Evolutionary conservation across 768 basidiomycete species (phyloP), one percentile per base, ranked within the genome.

Genomic region (Tulasnella sp.): DNA sequence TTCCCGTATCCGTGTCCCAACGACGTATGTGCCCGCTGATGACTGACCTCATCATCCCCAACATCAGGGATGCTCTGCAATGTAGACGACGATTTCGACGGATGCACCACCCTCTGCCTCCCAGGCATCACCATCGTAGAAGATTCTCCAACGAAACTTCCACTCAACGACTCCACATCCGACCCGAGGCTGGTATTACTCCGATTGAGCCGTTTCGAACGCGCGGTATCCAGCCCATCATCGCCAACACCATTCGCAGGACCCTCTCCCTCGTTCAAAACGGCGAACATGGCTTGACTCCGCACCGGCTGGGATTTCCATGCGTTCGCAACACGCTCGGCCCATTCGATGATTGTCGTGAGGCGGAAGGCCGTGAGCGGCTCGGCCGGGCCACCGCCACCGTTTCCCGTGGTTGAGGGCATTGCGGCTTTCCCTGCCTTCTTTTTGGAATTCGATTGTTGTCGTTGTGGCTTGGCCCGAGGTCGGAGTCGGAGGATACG

Each of bases 401-500:
- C 45, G 45, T 48, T 10, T 48, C 8, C 41, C n/a, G n/a, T 27
- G 34, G 34, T 38, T 38, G 7, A 41, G 41, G 29, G 3, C 10
- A 24, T 11, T 9, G 27, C 55, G 38, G 55, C 10, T 13, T 23
- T 15, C 2, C 53, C 26, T 30, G 29, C 29, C 23, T 54, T 32
- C 10, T 42, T 23, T 38, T 27, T 23, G 38, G 54, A 15, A 24
- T 30, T 38, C 21, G 38, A 38, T 10, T 15, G 24, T 21, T 30
- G 10, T 55, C 27, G 3, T 13, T 5, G 26, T 52, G 30, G n/a
- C 32, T 44, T 29, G 32, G 58, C 30, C 24, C 32, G n/a, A 2
- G 58, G 49, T 10, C 58, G 58, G 9, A 59, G 45, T 19, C 58
- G 44, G n/a, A 59, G 21, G 17, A 59, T 51, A 15, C 58, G 58